Percentiles rank a stretch among this genome's conserved stretches.
Conservation (phyloP, 169 alveolate species). For the Eimeria mitis region DNA sequence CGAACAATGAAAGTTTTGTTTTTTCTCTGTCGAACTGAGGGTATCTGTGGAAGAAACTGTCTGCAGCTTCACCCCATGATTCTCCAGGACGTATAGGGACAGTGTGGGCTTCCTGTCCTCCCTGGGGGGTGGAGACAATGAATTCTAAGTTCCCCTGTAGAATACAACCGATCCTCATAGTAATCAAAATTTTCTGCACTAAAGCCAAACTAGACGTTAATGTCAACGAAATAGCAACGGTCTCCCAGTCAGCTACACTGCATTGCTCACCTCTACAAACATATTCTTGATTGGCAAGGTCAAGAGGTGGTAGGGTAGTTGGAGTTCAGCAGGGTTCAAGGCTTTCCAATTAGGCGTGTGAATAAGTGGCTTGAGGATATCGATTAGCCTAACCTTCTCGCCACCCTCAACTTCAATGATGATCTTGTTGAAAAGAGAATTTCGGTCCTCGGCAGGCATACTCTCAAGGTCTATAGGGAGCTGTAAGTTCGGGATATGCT, state of each 20-base stretch:
- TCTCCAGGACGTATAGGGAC: conserved; percentile 62
- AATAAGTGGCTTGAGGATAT: conserved; percentile 39
- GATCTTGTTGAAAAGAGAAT: conserved; percentile 32
- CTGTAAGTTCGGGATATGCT: conserved; percentile 42
- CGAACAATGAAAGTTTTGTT: conserved; percentile 22
- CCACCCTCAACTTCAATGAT: conserved; percentile 59
- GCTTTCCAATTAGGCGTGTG: conserved; percentile 47
- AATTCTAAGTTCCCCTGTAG: conserved; percentile 38
- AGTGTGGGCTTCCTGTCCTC: conserved; percentile 52
- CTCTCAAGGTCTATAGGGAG: conserved; percentile 57
- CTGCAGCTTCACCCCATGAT: conserved; percentile 26
- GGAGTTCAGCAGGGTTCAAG: conserved; percentile 33
- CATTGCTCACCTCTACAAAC: conserved; percentile 51
- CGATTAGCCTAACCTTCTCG: conserved; percentile 25
- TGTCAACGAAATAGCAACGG: neutral
- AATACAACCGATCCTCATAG: neutral
- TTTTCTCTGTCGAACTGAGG: conserved; percentile 25
- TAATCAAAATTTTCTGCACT: neutral
- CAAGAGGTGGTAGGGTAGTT: conserved; percentile 9
- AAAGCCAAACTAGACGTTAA: neutral
- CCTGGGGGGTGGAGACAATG: conserved; percentile 51
- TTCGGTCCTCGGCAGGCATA: conserved; percentile 64
- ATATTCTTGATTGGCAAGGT: conserved; percentile 47
- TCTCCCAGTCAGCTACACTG: neutral
- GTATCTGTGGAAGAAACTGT: conserved; percentile 24